Percentiles rank a stretch among this genome's conserved stretches.
These are phyloP conservation scores for Beverwykella pulmonaria DNA, from an alignment of 495 filamentous ascomycete genomes.

Conservation along the genomic window DNA sequence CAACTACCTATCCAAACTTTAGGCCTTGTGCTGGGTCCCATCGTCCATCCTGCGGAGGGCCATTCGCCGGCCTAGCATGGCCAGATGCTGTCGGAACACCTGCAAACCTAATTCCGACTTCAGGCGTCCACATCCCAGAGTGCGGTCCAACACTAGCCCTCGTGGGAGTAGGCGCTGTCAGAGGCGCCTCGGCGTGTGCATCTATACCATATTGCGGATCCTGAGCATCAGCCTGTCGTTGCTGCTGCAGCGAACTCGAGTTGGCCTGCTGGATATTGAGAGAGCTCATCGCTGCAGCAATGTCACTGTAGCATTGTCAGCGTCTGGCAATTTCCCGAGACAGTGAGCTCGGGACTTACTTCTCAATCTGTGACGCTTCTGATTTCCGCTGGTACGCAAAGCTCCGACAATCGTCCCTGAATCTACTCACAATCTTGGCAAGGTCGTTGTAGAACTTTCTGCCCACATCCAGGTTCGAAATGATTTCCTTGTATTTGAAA, in stretches of 20 bases:
- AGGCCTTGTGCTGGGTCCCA: slow-evolving; percentile 42
- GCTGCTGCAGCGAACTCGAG: slow-evolving; percentile 42
- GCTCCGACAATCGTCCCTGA: slow-evolving; percentile 73
- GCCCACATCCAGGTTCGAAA: slow-evolving; percentile 83
- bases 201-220: slow-evolving; percentile 37
- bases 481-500: slow-evolving; percentile 91
- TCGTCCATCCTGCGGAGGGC: slow-evolving; percentile 32
- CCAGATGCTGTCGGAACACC: slow-evolving; percentile 19
- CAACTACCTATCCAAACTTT: slow-evolving; percentile 36
- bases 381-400: slow-evolving; percentile 79
- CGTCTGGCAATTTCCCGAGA: slow-evolving; percentile 1
- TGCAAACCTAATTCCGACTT: slow-evolving; percentile 77
- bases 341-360: slow-evolving; percentile 49
- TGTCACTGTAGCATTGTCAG: slow-evolving; percentile 53
- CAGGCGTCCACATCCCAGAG: slow-evolving; percentile 69
- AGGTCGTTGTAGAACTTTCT: slow-evolving; percentile 98
- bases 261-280: slow-evolving; percentile 57
- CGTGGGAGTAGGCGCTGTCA: slow-evolving; percentile 42
- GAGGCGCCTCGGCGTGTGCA: slow-evolving; percentile 34
- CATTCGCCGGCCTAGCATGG: slow-evolving; percentile 20
- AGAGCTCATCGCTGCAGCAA: slow-evolving; percentile 65
- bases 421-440: slow-evolving; percentile 75
- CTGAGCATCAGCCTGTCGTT: slow-evolving; percentile 40
- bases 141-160: slow-evolving; percentile 37
- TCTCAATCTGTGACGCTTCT: slow-evolving; percentile 78